phyloP scores from a whole-genome alignment of 441 rosid genomes.

The Gossypium davidsonii region DNA sequence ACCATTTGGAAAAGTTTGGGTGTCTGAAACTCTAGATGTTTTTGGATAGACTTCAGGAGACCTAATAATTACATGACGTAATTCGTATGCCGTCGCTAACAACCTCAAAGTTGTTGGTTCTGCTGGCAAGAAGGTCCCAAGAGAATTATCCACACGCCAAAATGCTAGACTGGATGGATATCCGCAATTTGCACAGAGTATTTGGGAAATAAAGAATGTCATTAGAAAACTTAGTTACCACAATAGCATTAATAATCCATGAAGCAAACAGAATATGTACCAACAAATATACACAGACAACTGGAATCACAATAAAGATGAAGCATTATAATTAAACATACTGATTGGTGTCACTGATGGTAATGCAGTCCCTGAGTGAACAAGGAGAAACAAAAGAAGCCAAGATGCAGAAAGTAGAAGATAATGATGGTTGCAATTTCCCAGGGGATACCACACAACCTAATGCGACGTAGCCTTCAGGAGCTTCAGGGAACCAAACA shows the following conservation, averaged over 20 bases:
- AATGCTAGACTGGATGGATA: constrained; percentile 57
- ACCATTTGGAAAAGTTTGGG: constrained; percentile 31
- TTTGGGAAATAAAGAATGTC: background rate
- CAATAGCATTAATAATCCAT: background rate
- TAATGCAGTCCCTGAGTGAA: constrained; percentile 77
- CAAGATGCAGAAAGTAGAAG: constrained; percentile 74
- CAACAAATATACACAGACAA: background rate
- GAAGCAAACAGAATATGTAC: background rate
- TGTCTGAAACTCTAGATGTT: constrained; percentile 30
- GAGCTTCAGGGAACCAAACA: constrained; percentile 97
- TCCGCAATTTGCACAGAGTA: constrained; percentile 35
- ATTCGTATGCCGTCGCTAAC: constrained; percentile 65
- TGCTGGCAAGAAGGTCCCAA: constrained; percentile 83
- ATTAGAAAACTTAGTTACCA: background rate
- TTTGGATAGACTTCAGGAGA: constrained; percentile 40
- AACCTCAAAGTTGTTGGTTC: constrained; percentile 46
- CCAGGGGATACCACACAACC: constrained; percentile 82
- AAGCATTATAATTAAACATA: constrained; percentile 32
- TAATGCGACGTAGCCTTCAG: constrained; percentile 80
- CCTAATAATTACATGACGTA: constrained; percentile 63
- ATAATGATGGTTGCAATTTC: constrained; percentile 53
- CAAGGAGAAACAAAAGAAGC: constrained; percentile 82
- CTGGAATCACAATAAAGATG: constrained; percentile 4
- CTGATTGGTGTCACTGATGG: constrained; percentile 51
- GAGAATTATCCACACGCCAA: constrained; percentile 90